Evolutionary conservation across 192 early-diverging fungal genomes (phyloP).

Genomic region (Diversispora epigaea): DNA sequence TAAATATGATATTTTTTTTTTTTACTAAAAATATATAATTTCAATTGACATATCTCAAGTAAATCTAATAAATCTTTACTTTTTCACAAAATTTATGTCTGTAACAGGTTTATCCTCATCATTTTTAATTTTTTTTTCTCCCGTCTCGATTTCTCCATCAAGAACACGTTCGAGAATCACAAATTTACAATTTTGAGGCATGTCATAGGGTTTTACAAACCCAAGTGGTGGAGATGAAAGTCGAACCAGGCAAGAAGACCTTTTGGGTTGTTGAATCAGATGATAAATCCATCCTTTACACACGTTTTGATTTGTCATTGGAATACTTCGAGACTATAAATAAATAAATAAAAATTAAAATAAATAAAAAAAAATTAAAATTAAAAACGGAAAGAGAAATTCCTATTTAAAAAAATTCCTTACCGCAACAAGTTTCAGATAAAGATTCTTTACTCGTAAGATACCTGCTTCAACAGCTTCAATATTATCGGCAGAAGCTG

Average conservation of each 20-base stretch:
- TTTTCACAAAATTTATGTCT: too few species aligned
- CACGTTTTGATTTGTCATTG: background rate
- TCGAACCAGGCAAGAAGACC: background rate
- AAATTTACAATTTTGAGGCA: background rate
- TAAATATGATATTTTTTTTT: too few species aligned
- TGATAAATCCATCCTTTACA: constrained; percentile 20
- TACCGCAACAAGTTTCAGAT: constrained; percentile 35
- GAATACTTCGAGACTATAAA: constrained; percentile 2
- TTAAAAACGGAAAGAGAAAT: too few species aligned
- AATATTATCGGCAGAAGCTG: constrained; percentile 23
- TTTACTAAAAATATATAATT: too few species aligned
- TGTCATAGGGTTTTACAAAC: background rate
- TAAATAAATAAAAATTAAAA: background rate
- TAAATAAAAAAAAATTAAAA: too few species aligned
- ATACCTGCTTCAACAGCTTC: constrained; percentile 32
- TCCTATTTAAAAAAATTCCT: too few species aligned
- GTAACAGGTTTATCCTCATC: too few species aligned
- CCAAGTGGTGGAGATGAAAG: background rate
- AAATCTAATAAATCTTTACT: too few species aligned
- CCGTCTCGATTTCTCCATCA: background rate
- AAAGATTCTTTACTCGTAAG: constrained; percentile 40
- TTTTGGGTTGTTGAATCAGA: constrained; percentile 12
- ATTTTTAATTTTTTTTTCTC: background rate
- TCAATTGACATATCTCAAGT: too few species aligned
- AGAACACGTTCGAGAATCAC: constrained; percentile 15